These are phyloP conservation scores for Shiraia bambusicola DNA, from an alignment of 2,329 filamentous ascomycete species.

Conservation along the genomic window DNA sequence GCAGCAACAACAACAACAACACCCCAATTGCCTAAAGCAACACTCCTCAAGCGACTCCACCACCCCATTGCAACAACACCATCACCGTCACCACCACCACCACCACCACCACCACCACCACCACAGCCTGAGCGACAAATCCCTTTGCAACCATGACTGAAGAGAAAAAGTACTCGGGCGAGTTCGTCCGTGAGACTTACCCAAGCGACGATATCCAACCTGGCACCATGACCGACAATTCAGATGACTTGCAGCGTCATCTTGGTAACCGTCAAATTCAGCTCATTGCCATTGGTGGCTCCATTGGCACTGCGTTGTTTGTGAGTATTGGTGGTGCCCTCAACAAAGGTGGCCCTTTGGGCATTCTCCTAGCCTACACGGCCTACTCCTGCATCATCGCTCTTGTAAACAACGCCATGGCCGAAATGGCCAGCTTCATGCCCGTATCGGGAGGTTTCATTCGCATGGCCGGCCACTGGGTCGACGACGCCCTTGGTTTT, in stretches of 20 bases:
- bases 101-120: no score
- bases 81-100: no score
- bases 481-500: conserved; percentile 65
- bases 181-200: conserved; percentile 30
- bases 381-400: conserved; percentile 59
- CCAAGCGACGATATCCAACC: conserved; percentile 29
- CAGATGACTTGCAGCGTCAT: conserved; percentile 43
- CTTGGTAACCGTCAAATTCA: conserved; percentile 46
- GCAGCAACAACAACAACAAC: neutral
- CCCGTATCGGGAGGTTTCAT: conserved; percentile 66
- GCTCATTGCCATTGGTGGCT: conserved; percentile 45
- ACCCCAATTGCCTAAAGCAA: conserved; percentile 4
- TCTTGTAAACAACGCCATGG: conserved; percentile 65
- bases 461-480: conserved; percentile 65
- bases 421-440: conserved; percentile 65
- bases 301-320: conserved; percentile 54
- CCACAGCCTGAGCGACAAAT: conserved; percentile 22
- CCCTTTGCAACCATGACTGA: conserved; percentile 32
- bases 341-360: conserved; percentile 52
- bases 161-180: conserved; percentile 36
- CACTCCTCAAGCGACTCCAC: conserved; percentile 18
- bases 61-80: conserved; percentile 13
- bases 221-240: conserved; percentile 35
- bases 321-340: conserved; percentile 63
- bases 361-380: conserved; percentile 61